Evolutionary conservation across 768 basidiomycete genomes (phyloP).

Genomic region (Mycena belliarum): DNA sequence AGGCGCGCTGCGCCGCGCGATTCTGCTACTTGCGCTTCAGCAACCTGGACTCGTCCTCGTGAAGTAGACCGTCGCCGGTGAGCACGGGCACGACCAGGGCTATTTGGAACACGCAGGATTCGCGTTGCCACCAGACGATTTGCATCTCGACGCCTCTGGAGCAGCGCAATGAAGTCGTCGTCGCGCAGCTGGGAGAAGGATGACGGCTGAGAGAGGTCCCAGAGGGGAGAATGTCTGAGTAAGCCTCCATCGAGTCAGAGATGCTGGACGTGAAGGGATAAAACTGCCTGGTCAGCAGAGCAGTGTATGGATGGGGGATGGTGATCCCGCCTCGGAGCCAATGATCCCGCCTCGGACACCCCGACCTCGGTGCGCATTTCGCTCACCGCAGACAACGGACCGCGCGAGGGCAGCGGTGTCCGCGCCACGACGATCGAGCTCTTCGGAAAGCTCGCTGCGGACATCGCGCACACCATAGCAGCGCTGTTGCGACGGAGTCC

Average conservation of each 20-base stretch:
- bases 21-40: slow-evolving; percentile 97
- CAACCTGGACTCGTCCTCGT: slow-evolving; percentile 72
- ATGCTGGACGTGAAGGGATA: slow-evolving; percentile 1
- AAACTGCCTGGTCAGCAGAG: neutral
- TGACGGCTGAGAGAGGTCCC: slow-evolving; percentile 65
- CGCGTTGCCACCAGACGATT: slow-evolving; percentile 32
- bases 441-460: too few species aligned
- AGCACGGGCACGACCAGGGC: neutral
- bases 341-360: too few species aligned
- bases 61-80: neutral
- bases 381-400: too few species aligned
- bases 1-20: slow-evolving; percentile 94
- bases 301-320: too few species aligned
- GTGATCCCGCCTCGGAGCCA: too few species aligned
- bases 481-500: slow-evolving; percentile 80
- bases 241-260: slow-evolving; percentile 49
- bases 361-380: too few species aligned
- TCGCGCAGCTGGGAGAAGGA: slow-evolving; percentile 68
- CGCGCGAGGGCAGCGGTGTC: too few species aligned
- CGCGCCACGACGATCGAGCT: too few species aligned
- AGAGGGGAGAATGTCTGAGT: slow-evolving; percentile 52
- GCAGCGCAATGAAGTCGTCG: slow-evolving; percentile 74
- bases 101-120: slow-evolving; percentile 6
- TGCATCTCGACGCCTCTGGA: slow-evolving; percentile 54
- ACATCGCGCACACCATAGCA: too few species aligned